A percentile compares a stretch with the other conserved stretches of the same genome.
Evolutionary conservation across 805 yeast genomes (phyloP).

Genomic region (Suhomyces faveliae): DNA sequence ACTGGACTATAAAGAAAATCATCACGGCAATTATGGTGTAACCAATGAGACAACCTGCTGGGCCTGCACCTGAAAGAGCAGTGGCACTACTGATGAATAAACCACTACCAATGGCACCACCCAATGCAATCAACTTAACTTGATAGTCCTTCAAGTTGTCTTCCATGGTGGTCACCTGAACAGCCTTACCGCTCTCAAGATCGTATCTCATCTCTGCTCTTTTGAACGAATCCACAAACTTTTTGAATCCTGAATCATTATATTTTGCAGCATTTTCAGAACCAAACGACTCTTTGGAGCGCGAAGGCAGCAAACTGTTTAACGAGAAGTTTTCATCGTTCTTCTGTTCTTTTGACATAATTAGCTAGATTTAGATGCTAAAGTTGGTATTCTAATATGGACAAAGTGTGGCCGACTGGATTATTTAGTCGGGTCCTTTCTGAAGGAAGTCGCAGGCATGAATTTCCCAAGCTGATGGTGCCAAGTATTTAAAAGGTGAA

Average conservation of each 20-base stretch:
- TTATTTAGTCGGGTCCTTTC: neutral
- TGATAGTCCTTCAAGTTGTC: conserved; percentile 13
- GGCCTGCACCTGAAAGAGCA: conserved; percentile 18
- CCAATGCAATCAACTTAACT: conserved; percentile 17
- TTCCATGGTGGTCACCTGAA: conserved; percentile 9
- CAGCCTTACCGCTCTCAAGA: conserved; percentile 6
- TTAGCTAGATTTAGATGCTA: neutral
- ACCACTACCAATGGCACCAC: conserved; percentile 23
- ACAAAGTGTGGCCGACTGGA: neutral
- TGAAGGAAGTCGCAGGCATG: neutral
- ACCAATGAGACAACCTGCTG: conserved; percentile 18
- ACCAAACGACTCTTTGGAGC: neutral
- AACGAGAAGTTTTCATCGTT: conserved; percentile 4
- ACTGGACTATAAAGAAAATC: conserved; percentile 12
- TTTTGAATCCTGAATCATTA: conserved; percentile 1
- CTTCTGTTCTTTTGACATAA: conserved; percentile 2
- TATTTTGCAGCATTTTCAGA: neutral
- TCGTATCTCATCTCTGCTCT: conserved; percentile 2
- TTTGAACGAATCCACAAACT: conserved; percentile 9
- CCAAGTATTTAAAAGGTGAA: neutral
- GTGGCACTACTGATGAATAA: conserved; percentile 18
- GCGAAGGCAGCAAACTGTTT: neutral
- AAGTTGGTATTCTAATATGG: neutral
- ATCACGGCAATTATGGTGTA: conserved; percentile 12
- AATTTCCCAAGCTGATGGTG: neutral